These are phyloP conservation scores for Pestalotiopsis sp. DNA, from an alignment of 2,329 filamentous ascomycete genomes.

Conservation along the genomic window DNA sequence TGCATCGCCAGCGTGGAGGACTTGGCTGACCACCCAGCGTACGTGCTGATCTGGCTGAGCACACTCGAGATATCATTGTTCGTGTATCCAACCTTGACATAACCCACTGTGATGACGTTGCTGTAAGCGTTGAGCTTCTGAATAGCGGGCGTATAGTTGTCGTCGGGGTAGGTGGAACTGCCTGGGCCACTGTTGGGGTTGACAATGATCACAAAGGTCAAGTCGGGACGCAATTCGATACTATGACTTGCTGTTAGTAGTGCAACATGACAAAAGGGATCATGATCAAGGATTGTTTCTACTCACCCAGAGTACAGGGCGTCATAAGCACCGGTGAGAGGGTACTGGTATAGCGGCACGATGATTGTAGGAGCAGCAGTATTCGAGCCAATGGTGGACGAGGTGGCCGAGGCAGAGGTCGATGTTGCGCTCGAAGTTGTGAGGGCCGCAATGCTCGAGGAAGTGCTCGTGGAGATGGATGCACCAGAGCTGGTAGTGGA, in stretches of 20 bases:
- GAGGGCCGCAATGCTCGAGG: neutral
- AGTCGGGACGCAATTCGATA: neutral
- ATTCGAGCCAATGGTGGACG: neutral
- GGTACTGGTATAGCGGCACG: neutral
- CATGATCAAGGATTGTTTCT: neutral
- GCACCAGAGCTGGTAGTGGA: neutral
- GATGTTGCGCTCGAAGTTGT: neutral
- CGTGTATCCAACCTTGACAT: conserved; percentile 40
- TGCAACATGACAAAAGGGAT: neutral
- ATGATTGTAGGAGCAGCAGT: neutral
- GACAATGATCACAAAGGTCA: conserved; percentile 22
- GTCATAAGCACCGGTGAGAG: neutral
- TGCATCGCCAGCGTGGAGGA: conserved; percentile 30
- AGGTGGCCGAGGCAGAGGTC: neutral
- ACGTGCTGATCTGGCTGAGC: conserved; percentile 36
- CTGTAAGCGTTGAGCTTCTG: conserved; percentile 37
- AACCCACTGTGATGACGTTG: conserved; percentile 43
- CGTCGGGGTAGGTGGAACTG: conserved; percentile 29
- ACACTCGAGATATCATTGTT: conserved; percentile 33
- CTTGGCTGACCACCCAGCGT: conserved; percentile 37
- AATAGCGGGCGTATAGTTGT: conserved; percentile 36
- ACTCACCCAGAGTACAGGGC: neutral
- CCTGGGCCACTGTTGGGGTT: conserved; percentile 37
- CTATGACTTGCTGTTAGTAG: neutral
- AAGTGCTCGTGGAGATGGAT: neutral